These are phyloP conservation scores for Prinsepia uniflora DNA, from an alignment of 306 rosid species.

Conservation along the genomic window DNA sequence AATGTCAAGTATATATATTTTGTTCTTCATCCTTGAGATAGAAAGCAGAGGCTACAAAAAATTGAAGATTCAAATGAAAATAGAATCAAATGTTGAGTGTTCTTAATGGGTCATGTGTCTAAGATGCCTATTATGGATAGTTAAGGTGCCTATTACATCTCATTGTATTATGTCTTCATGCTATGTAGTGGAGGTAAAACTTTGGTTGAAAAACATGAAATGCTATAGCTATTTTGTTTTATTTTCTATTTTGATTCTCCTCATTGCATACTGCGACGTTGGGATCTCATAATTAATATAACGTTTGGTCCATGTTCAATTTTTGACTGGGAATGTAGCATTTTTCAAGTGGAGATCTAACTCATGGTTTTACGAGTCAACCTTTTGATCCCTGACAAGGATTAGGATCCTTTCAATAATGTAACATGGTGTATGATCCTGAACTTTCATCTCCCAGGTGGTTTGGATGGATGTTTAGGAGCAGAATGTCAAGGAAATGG, in stretches of 20 bases:
- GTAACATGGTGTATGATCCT: conserved; percentile 7
- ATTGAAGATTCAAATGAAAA: neutral
- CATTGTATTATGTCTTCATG: neutral
- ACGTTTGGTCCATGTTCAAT: neutral
- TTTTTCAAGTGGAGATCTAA: conserved; percentile 30
- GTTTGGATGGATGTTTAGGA: neutral
- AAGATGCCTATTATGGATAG: neutral
- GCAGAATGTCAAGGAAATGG: too few species aligned
- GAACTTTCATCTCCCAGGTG: conserved; percentile 6
- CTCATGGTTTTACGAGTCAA: conserved; percentile 20
- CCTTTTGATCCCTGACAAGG: conserved; percentile 16
- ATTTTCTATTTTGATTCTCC: neutral
- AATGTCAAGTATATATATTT: neutral
- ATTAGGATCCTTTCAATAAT: conserved; percentile 13
- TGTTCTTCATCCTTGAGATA: neutral
- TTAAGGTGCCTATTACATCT: neutral
- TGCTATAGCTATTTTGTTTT: neutral
- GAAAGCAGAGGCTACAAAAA: conserved; percentile 8
- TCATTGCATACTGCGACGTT: neutral
- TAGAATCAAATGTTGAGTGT: neutral
- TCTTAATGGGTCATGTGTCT: neutral
- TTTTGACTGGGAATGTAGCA: conserved; percentile 14
- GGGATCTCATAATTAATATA: neutral
- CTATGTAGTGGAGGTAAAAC: neutral
- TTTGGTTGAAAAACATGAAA: neutral